A percentile compares a stretch with the other conserved stretches of the same genome.
phyloP scores from a whole-genome alignment of 495 filamentous ascomycete species.

The Filosporella fistucella region DNA sequence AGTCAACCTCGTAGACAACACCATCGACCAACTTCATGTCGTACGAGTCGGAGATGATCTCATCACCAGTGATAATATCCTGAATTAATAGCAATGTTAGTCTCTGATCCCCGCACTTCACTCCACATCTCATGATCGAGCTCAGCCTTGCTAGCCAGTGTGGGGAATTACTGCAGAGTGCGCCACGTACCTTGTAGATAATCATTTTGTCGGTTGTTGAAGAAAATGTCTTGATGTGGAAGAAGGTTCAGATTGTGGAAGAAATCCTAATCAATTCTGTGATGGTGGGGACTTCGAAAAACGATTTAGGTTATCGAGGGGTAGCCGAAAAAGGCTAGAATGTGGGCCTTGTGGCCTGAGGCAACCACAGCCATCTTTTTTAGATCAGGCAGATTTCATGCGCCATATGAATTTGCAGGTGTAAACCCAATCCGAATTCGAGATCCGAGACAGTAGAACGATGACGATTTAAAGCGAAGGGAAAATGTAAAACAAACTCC shows the following conservation, averaged over 20 bases:
- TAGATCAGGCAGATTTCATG: too few relatives aligned
- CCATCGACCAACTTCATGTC: slow-evolving; percentile 69
- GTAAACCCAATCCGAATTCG: too few relatives aligned
- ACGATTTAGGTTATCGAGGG: slow-evolving; percentile 16
- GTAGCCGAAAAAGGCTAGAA: slow-evolving; percentile 3
- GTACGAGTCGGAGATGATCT: slow-evolving; percentile 95
- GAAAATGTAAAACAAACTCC: too few relatives aligned
- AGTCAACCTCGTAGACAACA: slow-evolving; percentile 82
- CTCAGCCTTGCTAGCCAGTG: background rate
- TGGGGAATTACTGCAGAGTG: background rate
- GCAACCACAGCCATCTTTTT: too few relatives aligned
- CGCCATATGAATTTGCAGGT: too few relatives aligned
- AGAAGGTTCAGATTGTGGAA: background rate
- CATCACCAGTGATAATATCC: slow-evolving; percentile 88
- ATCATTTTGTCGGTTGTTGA: background rate
- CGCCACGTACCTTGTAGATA: background rate
- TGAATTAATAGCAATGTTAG: slow-evolving; percentile 31
- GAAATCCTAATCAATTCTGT: background rate
- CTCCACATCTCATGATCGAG: background rate
- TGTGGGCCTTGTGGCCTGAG: too few relatives aligned
- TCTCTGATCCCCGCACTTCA: slow-evolving; percentile 4
- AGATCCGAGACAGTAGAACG: too few relatives aligned
- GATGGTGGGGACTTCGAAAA: slow-evolving; percentile 10
- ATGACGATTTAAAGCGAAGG: too few relatives aligned
- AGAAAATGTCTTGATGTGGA: background rate